These are phyloP conservation scores for Calonectria naviculata DNA, from an alignment of 2,329 filamentous ascomycete genomes.

Conservation along the genomic window DNA sequence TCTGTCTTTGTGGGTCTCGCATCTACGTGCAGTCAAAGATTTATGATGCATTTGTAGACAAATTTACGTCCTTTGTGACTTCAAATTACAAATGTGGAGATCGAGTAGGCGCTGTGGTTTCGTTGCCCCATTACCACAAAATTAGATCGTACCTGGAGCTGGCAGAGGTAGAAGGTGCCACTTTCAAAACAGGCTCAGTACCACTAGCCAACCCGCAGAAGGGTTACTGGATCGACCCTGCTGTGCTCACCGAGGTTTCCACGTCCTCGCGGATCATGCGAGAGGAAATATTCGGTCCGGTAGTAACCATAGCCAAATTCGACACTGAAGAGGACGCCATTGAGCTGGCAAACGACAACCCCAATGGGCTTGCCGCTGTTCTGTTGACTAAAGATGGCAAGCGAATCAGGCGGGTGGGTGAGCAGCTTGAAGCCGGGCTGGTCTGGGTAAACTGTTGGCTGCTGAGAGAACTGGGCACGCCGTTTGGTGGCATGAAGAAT, in stretches of 20 bases:
- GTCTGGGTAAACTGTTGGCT: background rate
- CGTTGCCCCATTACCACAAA: background rate
- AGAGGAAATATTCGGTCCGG: background rate
- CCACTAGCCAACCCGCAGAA: background rate
- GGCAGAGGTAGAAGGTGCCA: background rate
- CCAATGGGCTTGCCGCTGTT: background rate
- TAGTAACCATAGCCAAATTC: background rate
- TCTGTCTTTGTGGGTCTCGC: background rate
- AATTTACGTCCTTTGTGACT: background rate
- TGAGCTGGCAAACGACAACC: background rate
- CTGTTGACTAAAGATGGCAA: background rate
- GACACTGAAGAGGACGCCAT: background rate
- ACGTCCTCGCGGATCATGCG: background rate
- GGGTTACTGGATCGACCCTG: background rate
- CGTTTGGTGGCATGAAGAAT: slow-evolving; percentile 2
- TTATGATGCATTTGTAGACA: background rate
- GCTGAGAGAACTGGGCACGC: background rate
- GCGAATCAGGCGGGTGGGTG: background rate
- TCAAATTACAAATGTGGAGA: background rate
- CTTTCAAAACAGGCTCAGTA: background rate
- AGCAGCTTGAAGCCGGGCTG: background rate
- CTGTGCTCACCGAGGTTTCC: background rate
- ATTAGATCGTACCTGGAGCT: background rate
- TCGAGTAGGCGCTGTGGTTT: background rate
- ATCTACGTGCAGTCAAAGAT: background rate